Base-by-base conservation (phyloP, 1,139 yeast genomes). In the Tardiomyces digboiensis region DNA sequence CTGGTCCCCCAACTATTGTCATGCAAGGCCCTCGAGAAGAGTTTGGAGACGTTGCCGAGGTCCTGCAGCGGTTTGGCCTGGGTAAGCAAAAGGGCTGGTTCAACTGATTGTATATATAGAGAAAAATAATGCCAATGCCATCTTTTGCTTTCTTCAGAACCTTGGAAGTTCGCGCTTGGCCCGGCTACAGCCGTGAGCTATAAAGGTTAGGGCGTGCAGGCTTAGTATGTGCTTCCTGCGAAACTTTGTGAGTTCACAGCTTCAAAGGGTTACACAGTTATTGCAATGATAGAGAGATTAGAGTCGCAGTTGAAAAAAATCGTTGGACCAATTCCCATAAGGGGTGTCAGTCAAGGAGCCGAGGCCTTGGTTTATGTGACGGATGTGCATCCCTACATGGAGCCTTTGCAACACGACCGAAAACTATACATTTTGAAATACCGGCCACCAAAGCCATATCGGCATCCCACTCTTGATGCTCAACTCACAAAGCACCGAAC, bases 1-100 rank as follows among this genome's bases (percentile, higher is more conserved):
- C 75, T 5, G 85, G 89, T 2, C 70, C 66, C 49, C 93, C 97
- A 14, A 83, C 95, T 0, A 70, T 88, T 36, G 93, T 87, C 5
- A 78, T 87, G 72, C 95, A 88, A 67, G 98, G 97, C 45, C 81
- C 84, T 48, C 75, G 94, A 54, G 86, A 78, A 41, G 68, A 76
- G 10, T 86, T 89, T 62, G 97, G 97, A 14, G 96, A 91, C 61
- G 80, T 89, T 22, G 78, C 76, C 38, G 75, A 67, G 18, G 78
- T 81, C 22, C 68, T 87, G 50, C 72, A 72, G 49, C 74, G 76
- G 47, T 85, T 80, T 57, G 97, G 96, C 0, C 68, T 89, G 48
- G 96, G 96, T 6, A 40, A n/a, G 16, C 12, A 26, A 26, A 26
- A 26, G 33, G 33, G 33, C 33, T 26, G 33, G 33, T 26, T 26